A percentile compares a stretch with the other conserved stretches of the same genome.
Conservation (phyloP, 495 filamentous ascomycete genomes). For the Rusavskia elegans region DNA sequence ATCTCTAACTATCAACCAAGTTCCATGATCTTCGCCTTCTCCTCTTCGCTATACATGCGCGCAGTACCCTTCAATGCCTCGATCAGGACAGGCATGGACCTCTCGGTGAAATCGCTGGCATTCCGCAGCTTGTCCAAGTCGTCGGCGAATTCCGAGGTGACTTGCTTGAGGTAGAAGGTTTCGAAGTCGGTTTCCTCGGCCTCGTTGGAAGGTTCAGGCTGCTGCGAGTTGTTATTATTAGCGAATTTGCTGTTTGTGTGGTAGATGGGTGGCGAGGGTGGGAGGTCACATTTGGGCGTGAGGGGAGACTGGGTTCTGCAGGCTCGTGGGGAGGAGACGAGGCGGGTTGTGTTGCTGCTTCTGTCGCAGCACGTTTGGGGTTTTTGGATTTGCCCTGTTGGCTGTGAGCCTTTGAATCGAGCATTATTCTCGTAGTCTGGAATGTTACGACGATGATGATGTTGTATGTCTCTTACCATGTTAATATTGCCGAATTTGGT, state of each 20-base stretch:
- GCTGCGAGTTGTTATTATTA: background rate
- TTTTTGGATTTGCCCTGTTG: background rate
- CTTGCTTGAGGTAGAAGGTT: constrained; percentile 45
- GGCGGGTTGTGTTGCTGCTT: background rate
- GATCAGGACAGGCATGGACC: constrained; percentile 44
- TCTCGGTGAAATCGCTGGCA: constrained; percentile 50
- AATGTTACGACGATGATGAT: background rate
- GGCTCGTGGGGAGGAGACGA: background rate
- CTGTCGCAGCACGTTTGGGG: background rate
- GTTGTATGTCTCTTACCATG: background rate
- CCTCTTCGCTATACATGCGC: constrained; percentile 16
- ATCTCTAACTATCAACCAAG: background rate
- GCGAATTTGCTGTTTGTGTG: too few species aligned
- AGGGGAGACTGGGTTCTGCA: too few species aligned
- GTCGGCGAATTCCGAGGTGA: constrained; percentile 52
- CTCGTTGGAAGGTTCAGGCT: background rate
- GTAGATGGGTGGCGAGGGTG: too few species aligned
- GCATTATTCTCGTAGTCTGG: background rate
- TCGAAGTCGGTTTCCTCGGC: constrained; percentile 28
- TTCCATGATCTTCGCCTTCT: constrained; percentile 15
- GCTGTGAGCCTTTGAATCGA: background rate
- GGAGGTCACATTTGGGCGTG: too few species aligned
- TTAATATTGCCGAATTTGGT: too few species aligned
- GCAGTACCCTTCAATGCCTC: constrained; percentile 47
- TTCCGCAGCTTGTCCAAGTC: constrained; percentile 50